These are phyloP conservation scores for Clonostachys rhizophaga DNA, from an alignment of 2,329 filamentous ascomycete genomes.

Conservation along the genomic window DNA sequence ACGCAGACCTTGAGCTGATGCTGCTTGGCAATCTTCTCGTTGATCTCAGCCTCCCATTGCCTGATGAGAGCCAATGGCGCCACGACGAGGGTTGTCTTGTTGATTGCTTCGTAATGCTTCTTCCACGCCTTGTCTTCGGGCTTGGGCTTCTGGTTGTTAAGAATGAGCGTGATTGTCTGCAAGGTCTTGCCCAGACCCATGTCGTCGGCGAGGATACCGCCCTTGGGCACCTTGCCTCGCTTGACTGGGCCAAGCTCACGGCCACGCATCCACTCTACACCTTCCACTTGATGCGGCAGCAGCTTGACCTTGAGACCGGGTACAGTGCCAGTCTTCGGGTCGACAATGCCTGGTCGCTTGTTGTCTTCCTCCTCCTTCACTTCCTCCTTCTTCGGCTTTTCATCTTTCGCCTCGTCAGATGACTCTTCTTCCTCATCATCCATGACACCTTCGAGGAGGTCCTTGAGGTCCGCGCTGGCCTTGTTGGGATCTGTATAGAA, in stretches of 20 bases:
- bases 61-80: constrained; percentile 91
- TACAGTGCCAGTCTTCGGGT: constrained; percentile 46
- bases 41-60: constrained; percentile 94
- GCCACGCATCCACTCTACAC: constrained; percentile 91
- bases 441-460: constrained; percentile 75
- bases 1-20: constrained; percentile 78
- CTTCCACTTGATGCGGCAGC: constrained; percentile 89
- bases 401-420: constrained; percentile 21
- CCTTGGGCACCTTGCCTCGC: constrained; percentile 77
- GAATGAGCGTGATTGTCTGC: constrained; percentile 83
- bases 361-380: constrained; percentile 11
- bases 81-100: constrained; percentile 83
- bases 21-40: constrained; percentile 67
- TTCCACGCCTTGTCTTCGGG: constrained; percentile 56
- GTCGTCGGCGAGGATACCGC: constrained; percentile 87
- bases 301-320: constrained; percentile 84
- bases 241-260: constrained; percentile 86
- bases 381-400: constrained; percentile 19
- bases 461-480: constrained; percentile 74
- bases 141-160: constrained; percentile 70
- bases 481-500: constrained; percentile 68
- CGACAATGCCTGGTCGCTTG: constrained; percentile 9
- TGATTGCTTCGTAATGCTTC: constrained; percentile 63
- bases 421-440: constrained; percentile 61
- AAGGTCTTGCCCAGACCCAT: constrained; percentile 95